Base-by-base conservation (phyloP, 768 basidiomycete genomes). In the Infundibulicybe gibba region DNA sequence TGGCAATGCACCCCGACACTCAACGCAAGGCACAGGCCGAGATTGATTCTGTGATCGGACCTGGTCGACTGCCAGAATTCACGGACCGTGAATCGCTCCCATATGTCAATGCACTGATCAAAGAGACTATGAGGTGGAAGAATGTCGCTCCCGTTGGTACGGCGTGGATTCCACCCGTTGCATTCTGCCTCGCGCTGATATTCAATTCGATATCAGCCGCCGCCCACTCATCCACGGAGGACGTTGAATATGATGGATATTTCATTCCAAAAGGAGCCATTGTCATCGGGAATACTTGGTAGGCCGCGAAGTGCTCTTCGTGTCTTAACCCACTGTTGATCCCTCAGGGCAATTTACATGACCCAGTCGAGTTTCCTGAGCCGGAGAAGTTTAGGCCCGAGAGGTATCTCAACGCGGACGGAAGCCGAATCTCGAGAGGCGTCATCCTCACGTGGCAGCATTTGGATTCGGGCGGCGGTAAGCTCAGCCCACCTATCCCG, bases 101-200 rank as follows among this genome's bases (percentile, higher is more conserved):
- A 2, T 75, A 65, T 45, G 31, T 68, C 14, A 62, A 64, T 31
- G 65, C 65, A 5, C 51, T 75, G 31, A 49, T 55, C 0, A 69
- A 71, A 45, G 73, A 73, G 49, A 55, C 65, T 10, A 38, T 14
- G n/a, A 56, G 72, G 16, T 74, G 57, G 38, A 68, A 70, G 11
- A 71, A 71, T 0, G 65, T 72, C 15, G 66, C 62, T 6, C 71
- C 71, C 45, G 51, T 74, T 10, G 72, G 70, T 70, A 34, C 42
- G 63, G 8, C 8, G 25, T 25, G 25, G 35, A 38, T 38, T n/a
- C 10, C 3, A 19, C 10, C 35, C 4, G 14, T 38, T 38, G 17
- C 35, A 3, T 25, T 25, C 8, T 25, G 4, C 3, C 25, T 25
- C 25, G 8, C 31, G 40, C 30, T 6, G 40, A 33, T 21, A 4